These are phyloP conservation scores for Elsinoe fawcettii DNA, from an alignment of 2,329 filamentous ascomycete species.

Conservation along the genomic window DNA sequence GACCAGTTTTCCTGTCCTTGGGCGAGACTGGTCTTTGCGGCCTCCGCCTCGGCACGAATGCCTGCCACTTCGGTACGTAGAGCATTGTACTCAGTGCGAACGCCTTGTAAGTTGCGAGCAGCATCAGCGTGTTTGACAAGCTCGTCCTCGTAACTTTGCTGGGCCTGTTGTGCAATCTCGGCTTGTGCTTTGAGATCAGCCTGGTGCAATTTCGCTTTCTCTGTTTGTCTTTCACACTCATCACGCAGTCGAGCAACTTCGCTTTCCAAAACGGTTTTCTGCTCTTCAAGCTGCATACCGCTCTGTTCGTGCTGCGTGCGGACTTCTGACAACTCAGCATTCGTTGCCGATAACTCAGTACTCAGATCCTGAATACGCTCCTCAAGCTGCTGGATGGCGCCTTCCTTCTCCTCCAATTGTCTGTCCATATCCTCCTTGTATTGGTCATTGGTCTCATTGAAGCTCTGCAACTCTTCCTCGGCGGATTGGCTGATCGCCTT, in stretches of 20 bases:
- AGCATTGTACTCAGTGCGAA: conserved; percentile 73
- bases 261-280: conserved; percentile 69
- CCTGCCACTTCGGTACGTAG: conserved; percentile 71
- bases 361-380: conserved; percentile 78
- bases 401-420: conserved; percentile 67
- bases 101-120: conserved; percentile 70
- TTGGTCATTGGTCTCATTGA: conserved; percentile 74
- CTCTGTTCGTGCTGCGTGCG: conserved; percentile 73
- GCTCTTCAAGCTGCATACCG: conserved; percentile 64
- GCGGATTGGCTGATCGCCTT: conserved; percentile 77
- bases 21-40: conserved; percentile 66
- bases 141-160: conserved; percentile 92
- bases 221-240: conserved; percentile 69
- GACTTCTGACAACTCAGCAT: conserved; percentile 70
- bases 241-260: conserved; percentile 78
- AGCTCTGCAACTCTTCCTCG: conserved; percentile 76
- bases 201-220: conserved; percentile 76
- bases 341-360: conserved; percentile 70
- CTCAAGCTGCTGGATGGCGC: conserved; percentile 70
- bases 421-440: conserved; percentile 80
- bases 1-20: conserved; percentile 85
- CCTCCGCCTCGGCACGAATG: conserved; percentile 73
- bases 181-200: conserved; percentile 89
- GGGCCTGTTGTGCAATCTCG: conserved; percentile 84
- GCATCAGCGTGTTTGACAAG: conserved; percentile 92